phyloP scores from a whole-genome alignment of 2,329 filamentous ascomycete genomes.

The Exophiala xenobiotica region DNA sequence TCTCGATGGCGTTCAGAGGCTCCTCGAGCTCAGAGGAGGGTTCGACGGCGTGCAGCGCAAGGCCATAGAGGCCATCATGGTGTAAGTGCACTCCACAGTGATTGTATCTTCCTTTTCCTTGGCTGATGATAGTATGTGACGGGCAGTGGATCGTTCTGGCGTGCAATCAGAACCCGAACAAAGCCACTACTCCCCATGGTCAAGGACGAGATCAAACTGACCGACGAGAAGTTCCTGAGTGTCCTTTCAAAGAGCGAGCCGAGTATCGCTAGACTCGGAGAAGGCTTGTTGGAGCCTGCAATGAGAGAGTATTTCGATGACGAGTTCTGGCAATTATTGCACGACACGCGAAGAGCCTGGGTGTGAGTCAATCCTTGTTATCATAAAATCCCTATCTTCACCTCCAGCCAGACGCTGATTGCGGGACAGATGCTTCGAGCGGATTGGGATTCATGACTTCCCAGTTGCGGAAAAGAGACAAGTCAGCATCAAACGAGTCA shows the following conservation, averaged over 20 bases:
- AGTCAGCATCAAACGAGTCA: not conserved
- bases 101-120: too few species aligned
- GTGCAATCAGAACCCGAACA: not conserved
- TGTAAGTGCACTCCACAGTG: too few species aligned
- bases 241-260: not conserved
- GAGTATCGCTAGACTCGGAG: not conserved
- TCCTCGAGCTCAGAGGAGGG: not conserved
- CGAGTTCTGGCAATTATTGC: not conserved
- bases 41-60: not conserved
- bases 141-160: not conserved
- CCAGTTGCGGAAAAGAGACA: not conserved
- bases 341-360: not conserved
- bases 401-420: not conserved
- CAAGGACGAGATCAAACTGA: not conserved
- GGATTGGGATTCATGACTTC: not conserved
- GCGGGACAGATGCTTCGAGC: not conserved
- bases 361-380: not conserved
- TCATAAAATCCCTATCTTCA: too few species aligned
- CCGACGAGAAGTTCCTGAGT: not conserved
- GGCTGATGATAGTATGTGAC: too few species aligned
- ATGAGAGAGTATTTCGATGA: not conserved
- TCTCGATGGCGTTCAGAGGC: not conserved
- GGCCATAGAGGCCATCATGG: conserved; percentile 22
- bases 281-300: not conserved
- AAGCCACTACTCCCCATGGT: not conserved